Conservation (phyloP, 768 basidiomycete species). For the Lentinula sp. region DNA sequence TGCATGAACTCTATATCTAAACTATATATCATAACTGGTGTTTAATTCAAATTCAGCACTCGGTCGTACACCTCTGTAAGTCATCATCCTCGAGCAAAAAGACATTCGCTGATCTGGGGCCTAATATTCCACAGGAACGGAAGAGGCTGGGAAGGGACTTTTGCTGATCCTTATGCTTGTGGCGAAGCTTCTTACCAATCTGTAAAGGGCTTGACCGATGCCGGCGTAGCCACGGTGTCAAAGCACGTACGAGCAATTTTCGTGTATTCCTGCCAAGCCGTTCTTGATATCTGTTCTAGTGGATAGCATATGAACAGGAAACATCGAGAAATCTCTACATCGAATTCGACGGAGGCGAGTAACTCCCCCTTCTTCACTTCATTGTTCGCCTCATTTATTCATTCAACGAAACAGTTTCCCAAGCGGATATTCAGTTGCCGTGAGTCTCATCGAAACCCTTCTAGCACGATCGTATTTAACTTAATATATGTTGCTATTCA, state of each 20-base stretch:
- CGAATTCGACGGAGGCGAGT: background rate
- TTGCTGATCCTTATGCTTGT: conserved; percentile 17
- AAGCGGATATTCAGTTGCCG: background rate
- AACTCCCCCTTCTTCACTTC: background rate
- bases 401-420: background rate
- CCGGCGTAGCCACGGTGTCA: conserved; percentile 31
- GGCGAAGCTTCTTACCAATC: conserved; percentile 34
- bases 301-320: conserved; percentile 19
- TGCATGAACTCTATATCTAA: background rate
- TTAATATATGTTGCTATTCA: background rate
- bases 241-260: conserved; percentile 23
- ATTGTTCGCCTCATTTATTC: background rate
- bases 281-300: background rate
- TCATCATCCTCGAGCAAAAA: background rate
- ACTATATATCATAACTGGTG: too few species aligned
- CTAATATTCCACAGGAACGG: background rate
- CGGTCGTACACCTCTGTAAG: background rate
- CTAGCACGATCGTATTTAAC: background rate
- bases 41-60: background rate
- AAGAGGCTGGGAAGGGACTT: conserved; percentile 27
- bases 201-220: conserved; percentile 29
- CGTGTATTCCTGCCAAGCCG: background rate
- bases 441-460: background rate
- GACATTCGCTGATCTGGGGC: background rate
- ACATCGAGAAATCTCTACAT: conserved; percentile 12